phyloP scores from a whole-genome alignment of 306 rosid species.

The Vicia villosa region DNA sequence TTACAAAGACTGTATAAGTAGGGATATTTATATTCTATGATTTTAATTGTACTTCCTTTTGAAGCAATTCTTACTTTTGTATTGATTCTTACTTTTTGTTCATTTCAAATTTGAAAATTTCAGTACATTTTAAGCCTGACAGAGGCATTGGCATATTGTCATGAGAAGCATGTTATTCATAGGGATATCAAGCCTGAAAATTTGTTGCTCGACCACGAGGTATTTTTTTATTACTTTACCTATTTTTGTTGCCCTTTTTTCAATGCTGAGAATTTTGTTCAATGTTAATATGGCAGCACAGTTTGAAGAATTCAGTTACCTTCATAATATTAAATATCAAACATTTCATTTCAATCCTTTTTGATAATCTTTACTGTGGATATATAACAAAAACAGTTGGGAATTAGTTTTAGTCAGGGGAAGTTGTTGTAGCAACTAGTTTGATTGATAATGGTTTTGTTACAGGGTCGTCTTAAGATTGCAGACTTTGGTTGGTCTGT shows the following conservation, averaged over 20 bases:
- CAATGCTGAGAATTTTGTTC: not conserved
- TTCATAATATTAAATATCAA: not conserved
- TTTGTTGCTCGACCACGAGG: constrained; percentile 88
- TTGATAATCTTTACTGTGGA: not conserved
- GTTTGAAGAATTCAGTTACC: not conserved
- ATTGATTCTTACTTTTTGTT: constrained; percentile 9
- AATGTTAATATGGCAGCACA: not conserved
- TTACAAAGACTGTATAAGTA: too few species aligned
- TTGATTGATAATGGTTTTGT: constrained; percentile 18
- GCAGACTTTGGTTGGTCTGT: constrained; percentile 99
- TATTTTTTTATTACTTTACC: constrained; percentile 19
- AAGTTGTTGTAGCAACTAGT: constrained; percentile 3
- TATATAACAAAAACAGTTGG: not conserved
- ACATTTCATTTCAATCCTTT: not conserved
- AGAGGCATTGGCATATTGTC: constrained; percentile 84
- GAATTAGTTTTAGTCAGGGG: not conserved
- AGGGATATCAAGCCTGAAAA: constrained; percentile 96
- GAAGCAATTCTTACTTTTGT: not conserved
- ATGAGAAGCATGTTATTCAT: constrained; percentile 90
- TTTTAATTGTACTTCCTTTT: not conserved
- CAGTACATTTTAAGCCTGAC: constrained; percentile 83
- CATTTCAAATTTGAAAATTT: constrained; percentile 27
- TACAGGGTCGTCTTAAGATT: constrained; percentile 85
- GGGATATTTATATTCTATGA: too few species aligned
- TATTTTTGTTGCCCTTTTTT: not conserved